Conservation (phyloP, 2,329 filamentous ascomycete species). For the Dendrostoma leiphaemia region DNA sequence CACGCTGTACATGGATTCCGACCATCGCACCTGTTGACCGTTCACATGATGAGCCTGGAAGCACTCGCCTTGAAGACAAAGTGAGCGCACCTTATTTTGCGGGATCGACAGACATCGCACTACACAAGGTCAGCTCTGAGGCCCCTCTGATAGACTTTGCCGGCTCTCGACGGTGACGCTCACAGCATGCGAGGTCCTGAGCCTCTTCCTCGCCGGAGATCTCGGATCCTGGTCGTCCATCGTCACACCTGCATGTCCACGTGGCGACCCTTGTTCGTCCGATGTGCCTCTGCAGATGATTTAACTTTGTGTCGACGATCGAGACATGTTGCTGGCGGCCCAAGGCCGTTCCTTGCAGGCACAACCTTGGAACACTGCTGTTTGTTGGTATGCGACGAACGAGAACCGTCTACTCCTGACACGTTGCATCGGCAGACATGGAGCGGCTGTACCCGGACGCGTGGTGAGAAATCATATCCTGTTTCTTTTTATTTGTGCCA, state of each 20-base stretch:
- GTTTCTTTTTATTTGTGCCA: too few species aligned
- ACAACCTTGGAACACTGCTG: too few species aligned
- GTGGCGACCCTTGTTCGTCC: constrained; percentile 1
- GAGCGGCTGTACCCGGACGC: too few species aligned
- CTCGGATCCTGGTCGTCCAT: constrained; percentile 25
- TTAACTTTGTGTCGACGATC: too few species aligned
- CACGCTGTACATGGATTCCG: constrained; percentile 43
- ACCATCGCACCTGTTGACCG: constrained; percentile 42
- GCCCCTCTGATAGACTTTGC: neutral
- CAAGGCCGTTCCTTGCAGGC: too few species aligned
- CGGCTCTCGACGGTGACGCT: constrained; percentile 19
- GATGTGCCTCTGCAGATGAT: too few species aligned
- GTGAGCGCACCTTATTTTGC: constrained; percentile 42
- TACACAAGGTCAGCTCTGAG: constrained; percentile 22
- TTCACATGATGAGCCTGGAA: constrained; percentile 8
- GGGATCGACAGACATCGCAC: constrained; percentile 46
- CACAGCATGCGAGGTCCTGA: constrained; percentile 42
- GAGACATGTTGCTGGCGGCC: too few species aligned
- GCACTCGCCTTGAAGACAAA: neutral
- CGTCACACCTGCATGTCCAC: neutral
- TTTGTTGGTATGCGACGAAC: too few species aligned
- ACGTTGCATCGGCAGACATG: too few species aligned
- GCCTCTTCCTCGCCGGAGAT: constrained; percentile 36
- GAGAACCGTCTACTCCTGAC: too few species aligned
- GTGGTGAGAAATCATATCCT: too few species aligned